Evolutionary conservation across 225 moss, liverwort and hornwort genomes (phyloP).

Genomic region (Asterella californica): DNA sequence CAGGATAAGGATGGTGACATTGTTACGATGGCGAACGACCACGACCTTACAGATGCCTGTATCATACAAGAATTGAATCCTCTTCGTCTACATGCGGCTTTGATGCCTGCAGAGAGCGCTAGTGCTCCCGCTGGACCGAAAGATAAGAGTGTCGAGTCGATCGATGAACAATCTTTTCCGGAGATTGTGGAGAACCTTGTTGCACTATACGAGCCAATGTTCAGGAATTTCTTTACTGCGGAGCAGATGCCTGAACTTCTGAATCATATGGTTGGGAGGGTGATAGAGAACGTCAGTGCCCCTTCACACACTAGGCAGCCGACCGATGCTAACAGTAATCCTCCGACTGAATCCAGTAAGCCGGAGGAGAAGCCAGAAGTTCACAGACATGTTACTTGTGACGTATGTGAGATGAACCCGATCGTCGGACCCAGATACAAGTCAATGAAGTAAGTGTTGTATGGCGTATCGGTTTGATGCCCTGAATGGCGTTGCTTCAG

Average conservation of each 20-base stretch:
- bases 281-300: background rate
- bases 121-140: background rate
- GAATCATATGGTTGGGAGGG: background rate
- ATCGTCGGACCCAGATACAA: slow-evolving; percentile 64
- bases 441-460: slow-evolving; percentile 49
- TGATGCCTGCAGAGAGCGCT: background rate
- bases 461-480: background rate
- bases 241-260: slow-evolving; percentile 9
- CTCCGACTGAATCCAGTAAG: background rate
- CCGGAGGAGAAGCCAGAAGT: background rate
- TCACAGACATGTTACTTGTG: slow-evolving; percentile 48
- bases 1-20: slow-evolving; percentile 74
- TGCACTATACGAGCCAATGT: background rate
- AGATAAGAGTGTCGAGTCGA: background rate
- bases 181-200: background rate
- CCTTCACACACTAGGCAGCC: background rate
- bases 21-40: slow-evolving; percentile 9
- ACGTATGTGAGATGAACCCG: slow-evolving; percentile 54
- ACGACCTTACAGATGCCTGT: slow-evolving; percentile 14
- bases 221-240: background rate
- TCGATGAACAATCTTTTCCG: background rate
- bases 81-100: background rate
- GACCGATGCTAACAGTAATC: background rate
- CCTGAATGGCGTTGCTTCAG: too few species aligned
- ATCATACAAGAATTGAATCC: slow-evolving; percentile 14